Evolutionary conservation across 2,329 filamentous ascomycete species (phyloP), one percentile per base, ranked within the genome.

Genomic region (Davidsoniella virescens): DNA sequence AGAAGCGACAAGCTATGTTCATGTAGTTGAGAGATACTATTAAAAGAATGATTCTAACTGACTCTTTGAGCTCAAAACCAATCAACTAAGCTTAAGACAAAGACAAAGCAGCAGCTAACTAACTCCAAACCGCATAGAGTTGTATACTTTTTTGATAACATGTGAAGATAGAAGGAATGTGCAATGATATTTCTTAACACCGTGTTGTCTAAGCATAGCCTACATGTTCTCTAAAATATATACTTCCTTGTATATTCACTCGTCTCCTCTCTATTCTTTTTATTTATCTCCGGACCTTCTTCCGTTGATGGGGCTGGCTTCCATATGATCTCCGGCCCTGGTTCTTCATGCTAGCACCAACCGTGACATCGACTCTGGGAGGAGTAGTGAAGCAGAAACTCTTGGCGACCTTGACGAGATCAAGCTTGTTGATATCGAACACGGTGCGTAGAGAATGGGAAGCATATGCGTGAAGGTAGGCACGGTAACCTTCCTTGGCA

Each of bases 391-490:
- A 93, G 0, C 86, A 86, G 61, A 92, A 93, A 57, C 79, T 77
- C 71, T 85, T 88, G 43, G 85, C 84, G 8, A 93, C 79, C 67
- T 88, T 90, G 59, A 82, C 75, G 25, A 93, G 70, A 62, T 93
- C 86, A 7, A 93, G 71, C 64, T 87, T 87, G 64, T 88, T 76
- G 54, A 93, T 81, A 60, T 93, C 84, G 60, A 90, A 93, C 16
- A 71, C 67, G 50, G 68, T 68, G 50, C 68, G 67, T 54, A 71
- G 63, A 52, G 67, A 69, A 61, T 70, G 92, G 52, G 82, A 87
- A 18, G 90, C 87, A 62, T 98, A 98, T 0, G 92, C 90, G 64
- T 96, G 87, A 20, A 98, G 75, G 64, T 98, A 98, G 17, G 84
- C 86, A 54, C 85, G 77, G 69, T 92, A 94, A 3, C 85, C 78